Conservation (phyloP, 2,329 filamentous ascomycete genomes). For the Fusarium ambrosium region DNA sequence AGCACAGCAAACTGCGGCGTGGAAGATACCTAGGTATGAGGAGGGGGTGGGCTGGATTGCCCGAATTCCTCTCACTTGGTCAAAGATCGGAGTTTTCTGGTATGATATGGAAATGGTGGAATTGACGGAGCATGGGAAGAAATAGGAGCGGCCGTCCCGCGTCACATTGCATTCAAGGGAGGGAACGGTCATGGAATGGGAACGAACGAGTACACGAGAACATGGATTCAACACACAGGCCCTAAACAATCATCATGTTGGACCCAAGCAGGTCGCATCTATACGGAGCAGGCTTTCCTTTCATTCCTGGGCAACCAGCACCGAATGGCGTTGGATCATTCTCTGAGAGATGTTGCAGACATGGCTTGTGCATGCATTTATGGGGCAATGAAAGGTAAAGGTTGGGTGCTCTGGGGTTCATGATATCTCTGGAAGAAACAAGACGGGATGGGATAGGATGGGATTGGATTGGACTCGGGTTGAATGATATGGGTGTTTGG, state of each 20-base stretch:
- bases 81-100: constrained; percentile 41
- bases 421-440: not conserved
- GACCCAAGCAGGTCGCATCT: constrained; percentile 30
- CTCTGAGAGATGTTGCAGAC: constrained; percentile 18
- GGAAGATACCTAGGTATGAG: constrained; percentile 11
- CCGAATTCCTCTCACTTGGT: constrained; percentile 16
- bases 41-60: constrained; percentile 11
- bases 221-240: constrained; percentile 43
- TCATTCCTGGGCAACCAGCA: constrained; percentile 24
- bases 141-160: constrained; percentile 37
- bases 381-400: constrained; percentile 9
- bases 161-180: constrained; percentile 40
- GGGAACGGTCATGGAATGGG: constrained; percentile 40
- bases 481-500: not conserved
- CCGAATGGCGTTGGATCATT: constrained; percentile 37
- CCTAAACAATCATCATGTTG: constrained; percentile 29
- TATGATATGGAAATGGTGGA: constrained; percentile 24
- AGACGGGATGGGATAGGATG: constrained; percentile 14
- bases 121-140: constrained; percentile 40
- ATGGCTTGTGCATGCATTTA: constrained; percentile 15
- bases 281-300: constrained; percentile 31
- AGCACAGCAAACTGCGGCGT: not conserved
- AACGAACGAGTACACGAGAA: constrained; percentile 42
- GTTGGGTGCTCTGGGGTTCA: constrained; percentile 16
- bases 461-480: constrained; percentile 20